Percentiles rank a stretch among this genome's conserved stretches.
These are phyloP conservation scores for Neurospora discreta DNA, from an alignment of 495 filamentous ascomycete genomes.

Conservation along the genomic window DNA sequence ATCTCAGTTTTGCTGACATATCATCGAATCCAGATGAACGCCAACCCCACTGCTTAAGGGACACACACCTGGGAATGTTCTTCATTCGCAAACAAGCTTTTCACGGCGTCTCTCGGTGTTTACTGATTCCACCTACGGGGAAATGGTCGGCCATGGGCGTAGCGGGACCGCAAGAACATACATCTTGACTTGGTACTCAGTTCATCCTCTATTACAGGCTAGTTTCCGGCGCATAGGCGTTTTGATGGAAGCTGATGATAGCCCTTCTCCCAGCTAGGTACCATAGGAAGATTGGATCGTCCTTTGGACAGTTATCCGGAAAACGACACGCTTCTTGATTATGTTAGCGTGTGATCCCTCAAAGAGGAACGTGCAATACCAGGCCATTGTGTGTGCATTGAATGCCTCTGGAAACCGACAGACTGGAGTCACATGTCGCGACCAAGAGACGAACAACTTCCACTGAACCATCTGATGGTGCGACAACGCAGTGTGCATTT, in stretches of 20 bases:
- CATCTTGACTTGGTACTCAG: background rate
- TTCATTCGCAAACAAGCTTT: background rate
- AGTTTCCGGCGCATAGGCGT: conserved; percentile 8
- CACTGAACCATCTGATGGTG: background rate
- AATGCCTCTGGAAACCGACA: background rate
- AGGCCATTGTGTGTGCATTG: background rate
- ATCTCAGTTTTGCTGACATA: background rate
- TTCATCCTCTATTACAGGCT: background rate
- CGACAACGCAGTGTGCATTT: background rate
- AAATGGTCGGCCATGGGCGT: background rate
- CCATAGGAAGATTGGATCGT: background rate
- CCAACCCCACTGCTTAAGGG: conserved; percentile 44
- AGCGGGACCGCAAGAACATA: background rate
- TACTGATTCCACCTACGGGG: background rate
- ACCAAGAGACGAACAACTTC: background rate
- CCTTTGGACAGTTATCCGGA: background rate
- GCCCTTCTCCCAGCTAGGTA: background rate
- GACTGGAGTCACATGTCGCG: background rate
- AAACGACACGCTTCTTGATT: background rate
- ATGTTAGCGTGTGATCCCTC: background rate
- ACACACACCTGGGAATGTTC: no score
- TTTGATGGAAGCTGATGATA: background rate
- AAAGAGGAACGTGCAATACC: background rate
- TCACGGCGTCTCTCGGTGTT: background rate
- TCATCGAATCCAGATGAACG: conserved; percentile 41